These are phyloP conservation scores for Bolboschoenus planiculmis DNA, from an alignment of 176 grass and related monocot genomes.

Conservation along the genomic window DNA sequence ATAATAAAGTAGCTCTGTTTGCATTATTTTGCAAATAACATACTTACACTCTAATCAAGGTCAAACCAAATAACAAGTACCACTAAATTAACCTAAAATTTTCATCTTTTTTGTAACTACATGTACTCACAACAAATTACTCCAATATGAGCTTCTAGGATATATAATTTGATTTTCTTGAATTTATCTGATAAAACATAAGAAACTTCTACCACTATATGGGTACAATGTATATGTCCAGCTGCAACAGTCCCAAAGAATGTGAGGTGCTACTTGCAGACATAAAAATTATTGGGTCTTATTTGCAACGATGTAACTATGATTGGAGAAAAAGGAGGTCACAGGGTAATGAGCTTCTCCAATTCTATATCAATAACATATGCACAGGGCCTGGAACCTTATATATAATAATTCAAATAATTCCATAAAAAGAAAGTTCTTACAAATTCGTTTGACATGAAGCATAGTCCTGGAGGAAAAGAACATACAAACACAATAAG, in stretches of 20 bases:
- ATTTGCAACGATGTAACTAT: neutral
- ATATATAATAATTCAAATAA: neutral
- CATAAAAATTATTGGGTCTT: neutral
- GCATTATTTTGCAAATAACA: neutral
- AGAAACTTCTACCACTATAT: neutral
- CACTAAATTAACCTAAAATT: no score
- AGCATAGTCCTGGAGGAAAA: conserved; percentile 77
- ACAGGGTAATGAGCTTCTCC: neutral
- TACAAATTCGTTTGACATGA: conserved; percentile 99
- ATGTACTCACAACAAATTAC: neutral
- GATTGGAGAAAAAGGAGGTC: neutral
- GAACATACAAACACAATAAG: conserved; percentile 1
- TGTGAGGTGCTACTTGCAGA: neutral
- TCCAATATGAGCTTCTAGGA: no score
- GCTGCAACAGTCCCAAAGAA: neutral
- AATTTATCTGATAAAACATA: neutral
- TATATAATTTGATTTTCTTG: conserved; percentile 1
- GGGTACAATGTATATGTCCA: neutral
- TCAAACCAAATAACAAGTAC: neutral
- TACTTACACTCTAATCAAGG: neutral
- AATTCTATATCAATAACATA: neutral
- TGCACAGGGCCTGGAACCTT: neutral
- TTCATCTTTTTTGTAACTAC: neutral
- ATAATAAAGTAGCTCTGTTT: neutral
- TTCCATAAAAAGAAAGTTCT: conserved; percentile 24